A percentile compares a stretch with the other conserved stretches of the same genome.
Evolutionary conservation across 2,329 filamentous ascomycete species (phyloP).

Genomic region (Aureobasidium lini): DNA sequence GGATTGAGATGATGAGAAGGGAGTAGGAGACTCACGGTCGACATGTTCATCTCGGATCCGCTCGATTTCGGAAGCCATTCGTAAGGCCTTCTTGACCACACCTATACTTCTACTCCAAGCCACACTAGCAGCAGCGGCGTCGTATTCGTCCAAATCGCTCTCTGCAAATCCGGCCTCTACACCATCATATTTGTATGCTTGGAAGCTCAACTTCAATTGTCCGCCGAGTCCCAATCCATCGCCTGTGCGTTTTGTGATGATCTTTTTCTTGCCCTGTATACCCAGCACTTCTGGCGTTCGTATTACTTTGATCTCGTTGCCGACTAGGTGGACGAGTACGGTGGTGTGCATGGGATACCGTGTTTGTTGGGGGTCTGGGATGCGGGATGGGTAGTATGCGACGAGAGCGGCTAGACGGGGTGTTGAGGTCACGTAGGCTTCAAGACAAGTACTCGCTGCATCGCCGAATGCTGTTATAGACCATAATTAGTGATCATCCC

Average conservation of each 20-base stretch:
- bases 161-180: slow-evolving; percentile 63
- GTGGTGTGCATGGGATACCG: slow-evolving; percentile 37
- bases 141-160: slow-evolving; percentile 59
- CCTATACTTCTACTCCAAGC: slow-evolving; percentile 62
- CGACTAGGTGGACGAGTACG: slow-evolving; percentile 53
- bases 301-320: slow-evolving; percentile 38
- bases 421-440: slow-evolving; percentile 49
- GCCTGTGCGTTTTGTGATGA: slow-evolving; percentile 41
- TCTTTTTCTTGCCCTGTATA: slow-evolving; percentile 44
- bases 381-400: slow-evolving; percentile 55
- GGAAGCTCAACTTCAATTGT: slow-evolving; percentile 32
- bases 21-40: slow-evolving; percentile 14
- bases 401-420: slow-evolving; percentile 52
- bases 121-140: slow-evolving; percentile 55
- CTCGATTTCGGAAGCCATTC: slow-evolving; percentile 40
- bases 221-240: slow-evolving; percentile 45
- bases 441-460: slow-evolving; percentile 52
- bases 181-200: slow-evolving; percentile 48
- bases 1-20: no score
- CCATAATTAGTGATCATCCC: not conserved
- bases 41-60: slow-evolving; percentile 33
- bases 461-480: slow-evolving; percentile 49
- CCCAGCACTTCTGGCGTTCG: slow-evolving; percentile 45
- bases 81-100: slow-evolving; percentile 53
- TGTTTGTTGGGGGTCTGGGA: slow-evolving; percentile 45